Conservation (phyloP, 352 stramenopile species). For the Phytopythium litorale region DNA sequence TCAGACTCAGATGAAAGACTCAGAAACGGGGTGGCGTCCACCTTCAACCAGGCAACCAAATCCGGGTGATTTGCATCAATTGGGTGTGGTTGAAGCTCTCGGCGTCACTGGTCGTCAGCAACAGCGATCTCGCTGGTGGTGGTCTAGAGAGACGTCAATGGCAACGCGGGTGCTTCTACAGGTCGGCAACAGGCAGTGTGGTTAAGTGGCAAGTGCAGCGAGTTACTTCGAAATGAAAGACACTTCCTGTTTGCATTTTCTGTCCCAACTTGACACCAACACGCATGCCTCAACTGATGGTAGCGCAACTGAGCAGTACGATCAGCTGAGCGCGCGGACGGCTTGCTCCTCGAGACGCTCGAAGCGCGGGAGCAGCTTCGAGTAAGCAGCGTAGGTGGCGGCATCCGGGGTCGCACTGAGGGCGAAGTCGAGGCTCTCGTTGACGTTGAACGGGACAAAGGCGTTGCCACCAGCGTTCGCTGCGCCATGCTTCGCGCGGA, state of each 20-base stretch:
- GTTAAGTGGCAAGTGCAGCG: too few relatives aligned
- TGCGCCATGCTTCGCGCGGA: conserved; percentile 45
- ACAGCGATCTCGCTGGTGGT: neutral
- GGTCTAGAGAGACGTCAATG: neutral
- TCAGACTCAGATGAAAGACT: neutral
- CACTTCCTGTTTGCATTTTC: too few relatives aligned
- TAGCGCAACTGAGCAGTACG: neutral
- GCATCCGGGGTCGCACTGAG: conserved; percentile 28
- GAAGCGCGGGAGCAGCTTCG: conserved; percentile 29
- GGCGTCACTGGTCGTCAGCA: neutral
- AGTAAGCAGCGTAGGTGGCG: conserved; percentile 27
- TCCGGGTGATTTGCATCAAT: neutral
- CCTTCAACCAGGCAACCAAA: neutral
- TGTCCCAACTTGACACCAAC: neutral
- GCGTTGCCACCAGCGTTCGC: conserved; percentile 13
- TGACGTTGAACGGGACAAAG: conserved; percentile 36
- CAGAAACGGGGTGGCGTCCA: neutral
- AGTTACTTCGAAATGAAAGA: too few relatives aligned
- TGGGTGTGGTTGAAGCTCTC: conserved; percentile 3
- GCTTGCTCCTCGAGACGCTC: conserved; percentile 30
- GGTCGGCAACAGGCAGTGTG: too few relatives aligned
- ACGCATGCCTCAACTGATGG: neutral
- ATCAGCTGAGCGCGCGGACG: conserved; percentile 19
- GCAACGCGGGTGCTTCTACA: too few relatives aligned
- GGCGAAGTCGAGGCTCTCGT: conserved; percentile 31